These are phyloP conservation scores for Saccharomycopsis sp. DNA, from an alignment of 805 yeast species.

Conservation along the genomic window DNA sequence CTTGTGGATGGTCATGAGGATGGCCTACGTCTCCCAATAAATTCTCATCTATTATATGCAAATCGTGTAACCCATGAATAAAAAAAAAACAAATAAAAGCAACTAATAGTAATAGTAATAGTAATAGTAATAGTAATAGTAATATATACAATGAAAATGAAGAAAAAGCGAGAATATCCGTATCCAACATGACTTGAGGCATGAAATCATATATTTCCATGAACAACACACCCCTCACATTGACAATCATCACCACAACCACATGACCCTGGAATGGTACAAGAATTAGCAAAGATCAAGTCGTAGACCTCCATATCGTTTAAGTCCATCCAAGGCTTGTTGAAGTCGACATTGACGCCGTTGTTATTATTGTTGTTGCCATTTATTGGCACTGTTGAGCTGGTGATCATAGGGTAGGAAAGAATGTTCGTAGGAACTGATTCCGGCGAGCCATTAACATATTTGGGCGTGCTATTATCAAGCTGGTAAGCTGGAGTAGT, in stretches of 20 bases:
- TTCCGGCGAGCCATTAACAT: too few species aligned
- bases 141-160: not conserved
- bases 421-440: not conserved
- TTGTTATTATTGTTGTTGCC: not conserved
- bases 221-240: constrained; percentile 21
- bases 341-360: not conserved
- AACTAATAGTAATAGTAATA: not conserved
- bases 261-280: constrained; percentile 22
- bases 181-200: too few species aligned
- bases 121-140: not conserved
- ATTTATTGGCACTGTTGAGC: not conserved
- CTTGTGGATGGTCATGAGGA: too few species aligned
- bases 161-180: not conserved
- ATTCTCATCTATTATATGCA: too few species aligned
- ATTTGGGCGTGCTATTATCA: too few species aligned
- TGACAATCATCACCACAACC: constrained; percentile 19
- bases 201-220: constrained; percentile 10
- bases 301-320: constrained; percentile 9
- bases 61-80: too few species aligned
- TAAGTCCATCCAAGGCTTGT: constrained; percentile 1
- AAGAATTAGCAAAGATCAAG: constrained; percentile 17
- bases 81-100: not conserved
- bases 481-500: too few species aligned
- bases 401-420: not conserved
- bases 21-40: too few species aligned